Evolutionary conservation across 2,329 filamentous ascomycete species (phyloP).

Genomic region (Alternaria conjuncta): DNA sequence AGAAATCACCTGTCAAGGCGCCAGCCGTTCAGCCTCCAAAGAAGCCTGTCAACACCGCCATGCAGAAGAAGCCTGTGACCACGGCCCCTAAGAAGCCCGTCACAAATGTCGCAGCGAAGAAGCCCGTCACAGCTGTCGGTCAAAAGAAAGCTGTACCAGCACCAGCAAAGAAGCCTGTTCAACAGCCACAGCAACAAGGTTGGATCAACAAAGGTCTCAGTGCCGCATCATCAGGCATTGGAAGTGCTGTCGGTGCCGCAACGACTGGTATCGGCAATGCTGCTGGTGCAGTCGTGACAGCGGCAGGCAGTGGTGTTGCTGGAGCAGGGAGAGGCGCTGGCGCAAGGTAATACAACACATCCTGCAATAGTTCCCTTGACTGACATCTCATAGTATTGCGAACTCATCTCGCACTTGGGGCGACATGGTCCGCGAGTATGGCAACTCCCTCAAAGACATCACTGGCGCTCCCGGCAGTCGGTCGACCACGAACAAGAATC

Average conservation of each 20-base stretch:
- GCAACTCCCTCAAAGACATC: slow-evolving; percentile 58
- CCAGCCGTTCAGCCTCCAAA: slow-evolving; percentile 20
- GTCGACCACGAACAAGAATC: slow-evolving; percentile 54
- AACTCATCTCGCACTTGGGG: slow-evolving; percentile 55
- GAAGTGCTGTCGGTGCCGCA: slow-evolving; percentile 39
- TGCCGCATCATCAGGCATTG: slow-evolving; percentile 19
- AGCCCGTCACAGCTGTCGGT: slow-evolving; percentile 14
- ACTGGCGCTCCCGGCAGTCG: slow-evolving; percentile 54
- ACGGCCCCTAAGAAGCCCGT: slow-evolving; percentile 7
- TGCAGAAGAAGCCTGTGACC: slow-evolving; percentile 24
- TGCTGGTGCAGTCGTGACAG: slow-evolving; percentile 51
- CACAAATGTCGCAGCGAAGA: slow-evolving; percentile 11
- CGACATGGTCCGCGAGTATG: slow-evolving; percentile 57
- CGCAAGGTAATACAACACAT: slow-evolving; percentile 10
- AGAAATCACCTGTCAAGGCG: slow-evolving; percentile 4
- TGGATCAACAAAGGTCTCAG: slow-evolving; percentile 50
- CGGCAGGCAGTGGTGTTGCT: slow-evolving; percentile 56
- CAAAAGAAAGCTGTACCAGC: slow-evolving; percentile 18
- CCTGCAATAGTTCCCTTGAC: background rate
- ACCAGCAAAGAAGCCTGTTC: slow-evolving; percentile 12
- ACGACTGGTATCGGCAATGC: slow-evolving; percentile 54
- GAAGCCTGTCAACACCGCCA: slow-evolving; percentile 23
- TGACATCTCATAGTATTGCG: slow-evolving; percentile 47
- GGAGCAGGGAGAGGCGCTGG: slow-evolving; percentile 23
- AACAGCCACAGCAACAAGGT: slow-evolving; percentile 46